Evolutionary conservation across 2,329 filamentous ascomycete species (phyloP), one percentile per base, ranked within the genome.

Genomic region (Alternaria sp.): DNA sequence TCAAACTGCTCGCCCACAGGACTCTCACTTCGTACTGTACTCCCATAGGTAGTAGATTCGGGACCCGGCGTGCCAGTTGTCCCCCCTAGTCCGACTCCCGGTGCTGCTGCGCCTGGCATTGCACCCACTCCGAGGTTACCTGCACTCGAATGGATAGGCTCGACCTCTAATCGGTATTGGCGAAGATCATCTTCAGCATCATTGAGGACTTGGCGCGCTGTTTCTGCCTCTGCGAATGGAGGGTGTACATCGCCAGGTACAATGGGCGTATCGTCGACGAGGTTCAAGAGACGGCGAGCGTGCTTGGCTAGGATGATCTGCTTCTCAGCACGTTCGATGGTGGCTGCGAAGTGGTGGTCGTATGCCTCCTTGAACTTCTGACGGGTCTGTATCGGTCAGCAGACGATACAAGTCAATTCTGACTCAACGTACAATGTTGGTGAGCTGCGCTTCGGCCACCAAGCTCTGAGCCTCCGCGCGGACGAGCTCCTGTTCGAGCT

Each of bases 341-440:
- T 92, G 62, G 94, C 93, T 15, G 91, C 88, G 68, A 97, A 92
- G 79, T 98, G 93, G 63, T 92, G 81, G 69, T 94, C 92, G 77
- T 95, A 98, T 23, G 96, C 93, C 81, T 97, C 93, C 83, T 97
- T 97, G 82, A 99, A 86, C 83, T 97, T 98, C 81, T 96, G 92
- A 61, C 96, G 92, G 36, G 96, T 98, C 92, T 96, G 66, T 61
- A 21, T 56, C 47, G 13, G 61, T 77, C 61, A 79, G 72, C 30
- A 57, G 19, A 15, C 7, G 25, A 9, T 19, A 5, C 4, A 23
- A 19, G 26, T 19, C 10, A 28, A 21, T n/a, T 2, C 9, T 15
- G 40, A 36, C 30, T 23, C 19, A 28, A 28, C 61, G 45, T 61
- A 96, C 93, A 71, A 97, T 89, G 80, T 99, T 99, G 76, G 92